Conservation (phyloP, 2,329 filamentous ascomycete genomes). For the Paramyrothecium sp. region DNA sequence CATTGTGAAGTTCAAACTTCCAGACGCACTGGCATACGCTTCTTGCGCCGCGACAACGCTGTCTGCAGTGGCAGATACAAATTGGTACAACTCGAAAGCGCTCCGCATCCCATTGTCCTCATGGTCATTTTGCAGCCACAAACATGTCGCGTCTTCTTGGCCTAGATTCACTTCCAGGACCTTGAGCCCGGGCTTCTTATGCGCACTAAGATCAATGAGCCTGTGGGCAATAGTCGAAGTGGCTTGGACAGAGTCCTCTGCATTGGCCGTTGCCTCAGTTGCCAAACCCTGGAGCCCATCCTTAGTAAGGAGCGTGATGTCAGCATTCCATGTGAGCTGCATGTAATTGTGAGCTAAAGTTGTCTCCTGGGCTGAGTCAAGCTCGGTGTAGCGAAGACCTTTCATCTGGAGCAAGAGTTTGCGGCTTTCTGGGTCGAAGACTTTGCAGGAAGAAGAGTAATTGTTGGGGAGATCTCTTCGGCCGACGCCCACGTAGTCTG, state of each 20-base stretch:
- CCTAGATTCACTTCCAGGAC: slow-evolving; percentile 30
- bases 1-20: neutral
- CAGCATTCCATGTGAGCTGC: slow-evolving; percentile 16
- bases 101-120: neutral
- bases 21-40: neutral
- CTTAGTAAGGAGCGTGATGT: slow-evolving; percentile 14
- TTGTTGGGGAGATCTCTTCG: neutral
- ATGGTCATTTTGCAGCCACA: slow-evolving; percentile 20
- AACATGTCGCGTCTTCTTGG: slow-evolving; percentile 13
- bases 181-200: slow-evolving; percentile 29
- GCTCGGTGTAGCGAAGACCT: slow-evolving; percentile 14
- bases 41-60: neutral
- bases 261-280: neutral
- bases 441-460: neutral
- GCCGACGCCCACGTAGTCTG: neutral
- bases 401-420: slow-evolving; percentile 13
- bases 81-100: neutral
- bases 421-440: slow-evolving; percentile 16
- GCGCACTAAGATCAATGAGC: slow-evolving; percentile 30
- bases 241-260: neutral
- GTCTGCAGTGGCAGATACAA: neutral
- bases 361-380: slow-evolving; percentile 15
- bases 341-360: slow-evolving; percentile 19
- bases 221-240: neutral
- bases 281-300: neutral